Conservation (phyloP, 106 monocot species). For the Dioscorea dumetorum region DNA sequence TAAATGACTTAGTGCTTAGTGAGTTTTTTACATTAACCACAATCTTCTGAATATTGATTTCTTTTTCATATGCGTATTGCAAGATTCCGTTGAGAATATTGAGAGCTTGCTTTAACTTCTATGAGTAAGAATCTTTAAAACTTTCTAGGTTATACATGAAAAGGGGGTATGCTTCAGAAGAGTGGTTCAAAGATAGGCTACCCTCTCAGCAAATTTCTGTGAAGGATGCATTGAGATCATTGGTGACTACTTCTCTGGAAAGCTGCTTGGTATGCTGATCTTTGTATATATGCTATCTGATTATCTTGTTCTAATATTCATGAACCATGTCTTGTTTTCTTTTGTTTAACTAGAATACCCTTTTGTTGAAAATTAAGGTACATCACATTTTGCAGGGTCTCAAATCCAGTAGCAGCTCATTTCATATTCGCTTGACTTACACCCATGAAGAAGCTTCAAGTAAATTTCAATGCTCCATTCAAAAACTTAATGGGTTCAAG, state of each 20-base stretch:
- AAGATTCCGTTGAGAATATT: too few species aligned
- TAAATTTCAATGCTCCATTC: slow-evolving; percentile 35
- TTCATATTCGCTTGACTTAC: slow-evolving; percentile 58
- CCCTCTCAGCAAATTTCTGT: slow-evolving; percentile 44
- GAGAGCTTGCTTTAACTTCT: background rate
- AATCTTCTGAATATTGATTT: too few species aligned
- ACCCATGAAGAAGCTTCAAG: slow-evolving; percentile 53
- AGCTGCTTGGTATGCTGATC: slow-evolving; percentile 47
- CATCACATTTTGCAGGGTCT: slow-evolving; percentile 35
- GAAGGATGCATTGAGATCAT: slow-evolving; percentile 74
- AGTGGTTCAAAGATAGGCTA: slow-evolving; percentile 50
- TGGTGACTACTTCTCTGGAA: slow-evolving; percentile 49
- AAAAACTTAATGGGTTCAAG: slow-evolving; percentile 29
- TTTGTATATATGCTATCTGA: background rate
- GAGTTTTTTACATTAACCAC: too few species aligned
- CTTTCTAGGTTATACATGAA: slow-evolving; percentile 68
- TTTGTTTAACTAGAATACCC: background rate
- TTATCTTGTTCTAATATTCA: background rate
- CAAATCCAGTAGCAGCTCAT: slow-evolving; percentile 36
- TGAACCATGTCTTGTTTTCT: background rate
- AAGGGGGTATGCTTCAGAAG: slow-evolving; percentile 47
- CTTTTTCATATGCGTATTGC: too few species aligned
- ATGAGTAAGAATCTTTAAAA: background rate
- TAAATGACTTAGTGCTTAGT: too few species aligned
- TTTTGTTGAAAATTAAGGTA: background rate